Base-by-base conservation (phyloP, 1,139 yeast genomes). In the Pneumocystis canis region DNA sequence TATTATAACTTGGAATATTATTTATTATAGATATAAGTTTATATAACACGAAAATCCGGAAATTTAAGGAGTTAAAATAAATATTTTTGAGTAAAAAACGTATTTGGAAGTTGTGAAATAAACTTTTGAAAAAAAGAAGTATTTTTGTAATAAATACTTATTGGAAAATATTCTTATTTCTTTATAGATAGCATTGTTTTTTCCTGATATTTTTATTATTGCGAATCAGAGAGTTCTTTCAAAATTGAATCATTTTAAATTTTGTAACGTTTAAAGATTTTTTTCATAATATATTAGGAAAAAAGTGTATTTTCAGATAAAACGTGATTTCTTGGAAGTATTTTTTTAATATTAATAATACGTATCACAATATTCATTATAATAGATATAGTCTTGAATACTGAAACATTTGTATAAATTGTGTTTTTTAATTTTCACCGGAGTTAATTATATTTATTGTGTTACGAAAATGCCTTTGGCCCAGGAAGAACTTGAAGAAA, bases 401-500 rank as follows among this genome's bases (percentile, higher is more conserved):
- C 18, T 37, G 40, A 47, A 25, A 41, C 6, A 9, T 9, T 25
- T 47, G 14, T 47, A 25, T 25, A 47, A 20, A 25, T 1, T 40
- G 11, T 40, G 18, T 40, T n/a, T n/a, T 40, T 47, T 11, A 20
- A 25, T 47, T 9, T 47, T 47, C 25, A 31, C 14, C 25, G 28
- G 30, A 47, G 31, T 47, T 20, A 14, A 25, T 47, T n/a, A n/a
- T 25, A 11, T 47, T 47, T 47, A 28, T 25, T 47, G 11, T 47
- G 16, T 25, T 20, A 6, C 9, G 11, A 4, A 25, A 47, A 47
- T 47, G 54, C 54, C 54, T 20, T 20, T 47, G 3, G 31, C 54
- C 25, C 54, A 47, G 5, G 54, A 47, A 25, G 54, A 47, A n/a
- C 54, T 75, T 57, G 76, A 77, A 63, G 77, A 74, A 41, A 75